phyloP scores from a whole-genome alignment of 768 basidiomycete genomes.

The Daedalea quercina region DNA sequence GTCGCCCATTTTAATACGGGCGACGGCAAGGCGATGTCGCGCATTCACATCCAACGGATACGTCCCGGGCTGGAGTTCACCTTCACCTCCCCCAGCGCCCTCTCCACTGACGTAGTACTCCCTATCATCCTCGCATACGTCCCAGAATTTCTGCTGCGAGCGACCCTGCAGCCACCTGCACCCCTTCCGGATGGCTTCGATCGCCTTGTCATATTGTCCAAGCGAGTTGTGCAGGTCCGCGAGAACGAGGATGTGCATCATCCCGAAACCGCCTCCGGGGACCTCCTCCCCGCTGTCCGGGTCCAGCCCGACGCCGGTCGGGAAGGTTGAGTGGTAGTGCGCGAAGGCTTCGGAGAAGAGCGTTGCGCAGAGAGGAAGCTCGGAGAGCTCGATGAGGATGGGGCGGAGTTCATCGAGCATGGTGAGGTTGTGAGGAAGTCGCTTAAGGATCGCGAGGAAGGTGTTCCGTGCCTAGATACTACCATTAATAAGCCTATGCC shows the following conservation, averaged over 20 bases:
- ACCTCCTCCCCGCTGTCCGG: constrained; percentile 17
- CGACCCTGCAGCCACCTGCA: constrained; percentile 92
- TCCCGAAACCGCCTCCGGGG: constrained; percentile 37
- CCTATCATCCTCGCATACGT: constrained; percentile 75
- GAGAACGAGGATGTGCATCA: constrained; percentile 73
- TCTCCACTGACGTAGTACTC: constrained; percentile 63
- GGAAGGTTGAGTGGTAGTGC: constrained; percentile 49
- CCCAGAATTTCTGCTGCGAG: constrained; percentile 69
- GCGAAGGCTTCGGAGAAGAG: constrained; percentile 73
- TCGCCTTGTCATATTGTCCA: constrained; percentile 59
- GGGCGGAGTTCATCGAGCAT: constrained; percentile 75
- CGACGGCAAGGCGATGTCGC: constrained; percentile 76
- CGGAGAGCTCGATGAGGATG: constrained; percentile 68
- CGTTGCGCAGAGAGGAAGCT: constrained; percentile 54
- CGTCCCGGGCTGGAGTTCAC: constrained; percentile 48
- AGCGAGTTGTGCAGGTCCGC: constrained; percentile 78
- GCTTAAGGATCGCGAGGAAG: constrained; percentile 65
- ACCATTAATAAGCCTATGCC: neutral
- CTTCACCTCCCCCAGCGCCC: constrained; percentile 21
- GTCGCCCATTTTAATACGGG: constrained; percentile 76
- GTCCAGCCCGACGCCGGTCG: constrained; percentile 39
- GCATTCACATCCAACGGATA: constrained; percentile 70
- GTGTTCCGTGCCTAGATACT: constrained; percentile 47
- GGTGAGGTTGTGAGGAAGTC: constrained; percentile 71
- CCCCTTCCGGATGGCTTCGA: constrained; percentile 66